Conservation (phyloP, 176 grass and related monocot species). For the Carex scoparia region DNA sequence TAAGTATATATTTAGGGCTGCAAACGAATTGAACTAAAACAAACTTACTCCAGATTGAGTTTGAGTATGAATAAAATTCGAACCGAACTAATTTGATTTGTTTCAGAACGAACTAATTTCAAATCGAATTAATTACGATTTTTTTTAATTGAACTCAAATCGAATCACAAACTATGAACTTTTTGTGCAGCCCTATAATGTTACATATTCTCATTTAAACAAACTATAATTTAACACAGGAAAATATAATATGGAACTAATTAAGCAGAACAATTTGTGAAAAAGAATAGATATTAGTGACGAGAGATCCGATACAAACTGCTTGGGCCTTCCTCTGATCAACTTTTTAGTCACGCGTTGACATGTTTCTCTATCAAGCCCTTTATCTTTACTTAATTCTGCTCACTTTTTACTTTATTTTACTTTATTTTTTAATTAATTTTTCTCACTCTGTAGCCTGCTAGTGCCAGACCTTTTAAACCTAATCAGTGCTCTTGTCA, state of each 20-base stretch:
- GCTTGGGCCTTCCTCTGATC: constrained; percentile 18
- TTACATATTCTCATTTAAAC: neutral
- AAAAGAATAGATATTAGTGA: constrained; percentile 17
- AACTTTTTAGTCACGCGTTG: constrained; percentile 81
- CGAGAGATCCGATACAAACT: constrained; percentile 25
- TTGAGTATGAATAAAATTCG: too few relatives aligned
- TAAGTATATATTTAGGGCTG: neutral
- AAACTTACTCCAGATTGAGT: too few relatives aligned
- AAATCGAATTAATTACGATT: too few relatives aligned
- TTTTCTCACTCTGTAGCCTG: neutral
- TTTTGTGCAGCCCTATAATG: too few relatives aligned
- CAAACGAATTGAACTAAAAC: too few relatives aligned
- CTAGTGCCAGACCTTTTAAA: constrained; percentile 3
- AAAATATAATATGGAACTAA: neutral
- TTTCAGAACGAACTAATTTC: too few relatives aligned
- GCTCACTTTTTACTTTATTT: constrained; percentile 11
- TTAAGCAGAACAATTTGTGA: constrained; percentile 46
- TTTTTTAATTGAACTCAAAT: too few relatives aligned
- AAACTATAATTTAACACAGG: neutral
- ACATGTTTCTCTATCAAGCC: constrained; percentile 35
- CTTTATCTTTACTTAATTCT: constrained; percentile 32
- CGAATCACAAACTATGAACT: too few relatives aligned
- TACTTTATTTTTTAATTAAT: neutral
- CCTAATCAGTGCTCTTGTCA: neutral
- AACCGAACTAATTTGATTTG: too few relatives aligned